phyloP scores from a whole-genome alignment of 495 filamentous ascomycete genomes.

The Lasiosphaeris hirsuta region DNA sequence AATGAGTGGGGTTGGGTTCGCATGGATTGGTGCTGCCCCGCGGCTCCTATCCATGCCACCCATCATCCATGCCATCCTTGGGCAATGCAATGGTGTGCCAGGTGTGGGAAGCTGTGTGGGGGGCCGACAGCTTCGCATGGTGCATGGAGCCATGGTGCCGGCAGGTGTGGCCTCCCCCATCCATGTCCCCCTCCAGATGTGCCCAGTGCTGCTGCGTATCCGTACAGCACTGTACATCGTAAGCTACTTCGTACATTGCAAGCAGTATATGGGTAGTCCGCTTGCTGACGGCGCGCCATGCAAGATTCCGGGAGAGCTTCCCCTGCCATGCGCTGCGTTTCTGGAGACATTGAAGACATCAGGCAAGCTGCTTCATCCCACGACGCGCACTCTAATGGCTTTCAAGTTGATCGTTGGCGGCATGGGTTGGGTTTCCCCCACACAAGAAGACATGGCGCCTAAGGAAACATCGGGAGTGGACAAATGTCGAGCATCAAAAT shows the following conservation, averaged over 20 bases:
- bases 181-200: constrained; percentile 3
- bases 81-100: too few species aligned
- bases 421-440: too few species aligned
- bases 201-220: neutral
- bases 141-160: constrained; percentile 6
- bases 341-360: constrained; percentile 6
- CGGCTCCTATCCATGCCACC: too few species aligned
- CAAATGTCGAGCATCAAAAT: too few species aligned
- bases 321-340: constrained; percentile 16
- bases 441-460: too few species aligned
- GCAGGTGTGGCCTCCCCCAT: constrained; percentile 2
- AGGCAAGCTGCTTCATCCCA: too few species aligned
- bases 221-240: constrained; percentile 1
- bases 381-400: too few species aligned
- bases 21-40: neutral
- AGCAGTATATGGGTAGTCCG: constrained; percentile 1
- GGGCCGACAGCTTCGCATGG: constrained; percentile 12
- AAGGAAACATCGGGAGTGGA: too few species aligned
- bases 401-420: too few species aligned
- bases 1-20: neutral
- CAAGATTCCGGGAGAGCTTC: constrained; percentile 29
- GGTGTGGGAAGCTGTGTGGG: constrained; percentile 7
- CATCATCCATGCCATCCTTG: too few species aligned
- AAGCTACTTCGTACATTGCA: neutral
- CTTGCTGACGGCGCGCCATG: constrained; percentile 15